A percentile compares a stretch with the other conserved stretches of the same genome.
Conservation (phyloP, 805 yeast genomes). For the Jamesozyma spencerorum region DNA sequence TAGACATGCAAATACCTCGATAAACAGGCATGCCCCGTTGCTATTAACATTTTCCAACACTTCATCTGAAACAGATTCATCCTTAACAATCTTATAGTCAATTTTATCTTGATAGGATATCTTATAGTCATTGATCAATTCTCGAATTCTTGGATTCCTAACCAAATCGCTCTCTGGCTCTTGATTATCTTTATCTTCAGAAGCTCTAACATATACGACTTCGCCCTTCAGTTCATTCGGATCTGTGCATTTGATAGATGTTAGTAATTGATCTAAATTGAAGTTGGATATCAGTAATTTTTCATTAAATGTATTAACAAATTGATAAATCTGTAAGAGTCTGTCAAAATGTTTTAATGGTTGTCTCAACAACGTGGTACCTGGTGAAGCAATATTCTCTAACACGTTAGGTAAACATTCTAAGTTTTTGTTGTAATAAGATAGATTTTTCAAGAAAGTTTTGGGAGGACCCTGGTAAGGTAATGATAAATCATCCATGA, state of each 20-base stretch:
- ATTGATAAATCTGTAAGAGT: slow-evolving; percentile 25
- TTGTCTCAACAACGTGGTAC: not conserved
- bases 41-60: slow-evolving; percentile 17
- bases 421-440: slow-evolving; percentile 16
- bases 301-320: slow-evolving; percentile 23
- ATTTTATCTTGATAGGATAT: slow-evolving; percentile 5
- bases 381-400: not conserved
- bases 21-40: slow-evolving; percentile 20
- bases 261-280: slow-evolving; percentile 24
- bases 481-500: slow-evolving; percentile 20
- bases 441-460: slow-evolving; percentile 10
- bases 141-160: slow-evolving; percentile 15
- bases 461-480: slow-evolving; percentile 22
- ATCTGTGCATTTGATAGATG: slow-evolving; percentile 24
- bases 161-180: slow-evolving; percentile 17
- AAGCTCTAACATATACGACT: slow-evolving; percentile 13
- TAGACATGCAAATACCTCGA: slow-evolving; percentile 25
- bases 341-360: slow-evolving; percentile 15
- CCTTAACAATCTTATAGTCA: slow-evolving; percentile 12
- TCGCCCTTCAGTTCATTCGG: slow-evolving; percentile 24
- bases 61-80: slow-evolving; percentile 20
- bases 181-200: not conserved
- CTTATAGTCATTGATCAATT: slow-evolving; percentile 9
- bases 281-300: slow-evolving; percentile 20
- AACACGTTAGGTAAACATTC: slow-evolving; percentile 13